These are phyloP conservation scores for Saccharum officinarum DNA, from an alignment of 176 grass and related monocot species.

Conservation along the genomic window DNA sequence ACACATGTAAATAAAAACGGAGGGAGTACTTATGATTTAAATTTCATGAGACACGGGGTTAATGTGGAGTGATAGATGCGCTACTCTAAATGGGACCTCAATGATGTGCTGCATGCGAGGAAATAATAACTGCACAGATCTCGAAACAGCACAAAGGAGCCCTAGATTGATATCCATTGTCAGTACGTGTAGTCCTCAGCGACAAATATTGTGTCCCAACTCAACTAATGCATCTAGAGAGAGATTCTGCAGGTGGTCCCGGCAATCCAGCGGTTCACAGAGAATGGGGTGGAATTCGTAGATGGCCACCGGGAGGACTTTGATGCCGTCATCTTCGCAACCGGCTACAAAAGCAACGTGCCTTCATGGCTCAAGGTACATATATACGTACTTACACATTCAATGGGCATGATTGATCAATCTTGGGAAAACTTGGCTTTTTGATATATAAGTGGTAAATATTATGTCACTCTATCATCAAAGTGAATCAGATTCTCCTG, in stretches of 20 bases:
- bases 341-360: slow-evolving; percentile 90
- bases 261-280: slow-evolving; percentile 54
- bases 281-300: slow-evolving; percentile 55
- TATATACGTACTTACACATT: background rate
- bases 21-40: background rate
- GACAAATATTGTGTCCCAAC: background rate
- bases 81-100: background rate
- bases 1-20: too few relatives aligned
- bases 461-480: background rate
- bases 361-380: slow-evolving; percentile 90
- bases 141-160: background rate
- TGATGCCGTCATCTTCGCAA: slow-evolving; percentile 75
- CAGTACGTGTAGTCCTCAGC: background rate
- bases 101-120: background rate
- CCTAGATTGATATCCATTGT: background rate
- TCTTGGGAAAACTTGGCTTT: background rate
- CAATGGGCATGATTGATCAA: background rate
- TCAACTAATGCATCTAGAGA: slow-evolving; percentile 24
- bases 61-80: background rate
- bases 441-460: background rate
- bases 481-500: background rate
- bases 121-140: slow-evolving; percentile 1
- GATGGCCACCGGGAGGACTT: slow-evolving; percentile 62
- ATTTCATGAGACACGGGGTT: background rate
- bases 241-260: slow-evolving; percentile 74